These are phyloP conservation scores for Lathyrus tuberosus DNA, from an alignment of 306 rosid species.

Conservation along the genomic window DNA sequence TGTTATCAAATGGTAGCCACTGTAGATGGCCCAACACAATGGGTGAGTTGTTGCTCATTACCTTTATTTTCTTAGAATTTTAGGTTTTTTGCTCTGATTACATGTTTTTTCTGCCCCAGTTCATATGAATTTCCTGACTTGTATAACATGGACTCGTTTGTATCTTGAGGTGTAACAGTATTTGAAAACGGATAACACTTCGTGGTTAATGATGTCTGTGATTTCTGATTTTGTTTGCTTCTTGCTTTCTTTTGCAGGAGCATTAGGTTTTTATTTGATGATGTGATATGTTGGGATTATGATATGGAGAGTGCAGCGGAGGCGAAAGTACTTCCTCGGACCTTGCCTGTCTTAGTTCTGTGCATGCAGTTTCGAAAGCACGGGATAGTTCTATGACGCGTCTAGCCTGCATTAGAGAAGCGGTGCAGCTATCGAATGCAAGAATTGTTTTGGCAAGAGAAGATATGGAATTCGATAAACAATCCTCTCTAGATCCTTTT, in stretches of 20 bases:
- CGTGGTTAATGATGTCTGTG: slow-evolving; percentile 13
- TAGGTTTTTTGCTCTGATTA: slow-evolving; percentile 29
- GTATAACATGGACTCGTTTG: no score
- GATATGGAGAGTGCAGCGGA: no score
- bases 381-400: slow-evolving; percentile 42
- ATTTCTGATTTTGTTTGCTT: slow-evolving; percentile 30
- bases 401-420: slow-evolving; percentile 51
- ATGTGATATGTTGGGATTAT: no score
- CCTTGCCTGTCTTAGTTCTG: slow-evolving; percentile 48
- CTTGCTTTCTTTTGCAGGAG: slow-evolving; percentile 52
- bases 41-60: no score
- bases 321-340: slow-evolving; percentile 58
- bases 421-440: slow-evolving; percentile 58
- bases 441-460: slow-evolving; percentile 58
- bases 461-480: slow-evolving; percentile 54
- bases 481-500: slow-evolving; percentile 45
- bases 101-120: slow-evolving; percentile 3
- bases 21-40: no score
- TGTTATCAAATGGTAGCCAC: no score
- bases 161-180: background rate
- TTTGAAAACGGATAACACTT: background rate
- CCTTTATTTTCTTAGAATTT: slow-evolving; percentile 18
- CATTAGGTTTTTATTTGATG: no score
- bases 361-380: slow-evolving; percentile 38
- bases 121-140: slow-evolving; percentile 22